Conservation (phyloP, 768 basidiomycete species). For the Amanita exitialis region DNA sequence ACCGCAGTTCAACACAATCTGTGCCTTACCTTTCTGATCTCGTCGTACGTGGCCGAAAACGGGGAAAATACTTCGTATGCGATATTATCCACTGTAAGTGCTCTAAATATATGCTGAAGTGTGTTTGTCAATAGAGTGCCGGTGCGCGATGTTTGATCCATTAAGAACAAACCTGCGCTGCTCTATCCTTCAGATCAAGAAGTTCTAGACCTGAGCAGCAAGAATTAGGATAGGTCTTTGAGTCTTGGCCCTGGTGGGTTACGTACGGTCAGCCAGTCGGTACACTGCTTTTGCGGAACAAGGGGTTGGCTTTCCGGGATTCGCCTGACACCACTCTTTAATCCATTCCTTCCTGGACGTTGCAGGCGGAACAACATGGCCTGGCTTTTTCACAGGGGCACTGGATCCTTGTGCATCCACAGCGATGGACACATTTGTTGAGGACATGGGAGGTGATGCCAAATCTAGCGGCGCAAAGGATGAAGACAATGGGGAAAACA, state of each 20-base stretch:
- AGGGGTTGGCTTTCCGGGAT: conserved; percentile 52
- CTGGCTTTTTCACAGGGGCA: conserved; percentile 11
- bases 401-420: conserved; percentile 20
- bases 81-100: conserved; percentile 70
- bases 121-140: conserved; percentile 2
- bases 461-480: conserved; percentile 32
- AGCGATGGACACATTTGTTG: conserved; percentile 16
- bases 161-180: conserved; percentile 33
- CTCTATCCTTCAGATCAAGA: conserved; percentile 60
- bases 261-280: conserved; percentile 72
- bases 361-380: conserved; percentile 14
- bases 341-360: conserved; percentile 56
- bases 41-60: conserved; percentile 74
- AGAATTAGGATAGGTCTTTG: background rate
- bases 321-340: conserved; percentile 48
- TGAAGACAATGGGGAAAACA: conserved; percentile 79
- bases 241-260: background rate
- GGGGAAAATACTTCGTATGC: conserved; percentile 81
- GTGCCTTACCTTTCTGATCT: conserved; percentile 56
- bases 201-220: conserved; percentile 53
- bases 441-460: conserved; percentile 16
- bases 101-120: conserved; percentile 61
- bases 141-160: background rate
- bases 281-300: conserved; percentile 84
- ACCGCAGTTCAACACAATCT: conserved; percentile 20